Percentiles rank a stretch among this genome's conserved stretches.
These are phyloP conservation scores for Vanrija sp. DNA, from an alignment of 1,284 basidiomycete genomes.

Conservation along the genomic window DNA sequence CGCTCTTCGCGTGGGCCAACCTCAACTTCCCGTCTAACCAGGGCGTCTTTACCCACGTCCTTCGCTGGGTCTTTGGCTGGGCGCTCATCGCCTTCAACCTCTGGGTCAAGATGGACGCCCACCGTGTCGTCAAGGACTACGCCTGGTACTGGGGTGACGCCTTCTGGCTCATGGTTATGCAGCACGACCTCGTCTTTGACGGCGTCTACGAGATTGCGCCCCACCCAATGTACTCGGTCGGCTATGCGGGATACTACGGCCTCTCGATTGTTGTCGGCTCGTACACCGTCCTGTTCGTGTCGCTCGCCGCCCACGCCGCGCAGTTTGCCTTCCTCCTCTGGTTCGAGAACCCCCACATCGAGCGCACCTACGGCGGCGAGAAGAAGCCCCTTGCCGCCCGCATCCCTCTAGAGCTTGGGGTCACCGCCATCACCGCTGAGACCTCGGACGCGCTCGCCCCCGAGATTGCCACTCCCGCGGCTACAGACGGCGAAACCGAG, in stretches of 20 bases:
- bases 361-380: constrained; percentile 77
- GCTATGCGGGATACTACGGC: constrained; percentile 95
- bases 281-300: constrained; percentile 88
- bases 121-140: constrained; percentile 83
- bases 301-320: constrained; percentile 84
- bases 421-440: constrained; percentile 1
- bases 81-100: constrained; percentile 89
- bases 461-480: constrained; percentile 56
- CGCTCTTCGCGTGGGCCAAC: constrained; percentile 89
- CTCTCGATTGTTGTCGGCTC: constrained; percentile 63
- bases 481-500: constrained; percentile 69
- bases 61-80: constrained; percentile 85
- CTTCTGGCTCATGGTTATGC: constrained; percentile 68
- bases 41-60: constrained; percentile 66
- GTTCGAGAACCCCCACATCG: constrained; percentile 97
- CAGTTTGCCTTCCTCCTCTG: constrained; percentile 95
- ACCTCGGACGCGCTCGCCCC: constrained; percentile 9
- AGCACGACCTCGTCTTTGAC: constrained; percentile 82
- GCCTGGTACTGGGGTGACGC: constrained; percentile 98
- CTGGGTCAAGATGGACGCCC: constrained; percentile 98
- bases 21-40: constrained; percentile 77
- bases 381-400: constrained; percentile 80
- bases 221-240: constrained; percentile 61
- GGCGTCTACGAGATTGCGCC: constrained; percentile 81
- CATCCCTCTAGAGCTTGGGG: constrained; percentile 55